Evolutionary conservation across 768 basidiomycete genomes (phyloP), one percentile per base, ranked within the genome.

Genomic region (Suillus occidentalis): DNA sequence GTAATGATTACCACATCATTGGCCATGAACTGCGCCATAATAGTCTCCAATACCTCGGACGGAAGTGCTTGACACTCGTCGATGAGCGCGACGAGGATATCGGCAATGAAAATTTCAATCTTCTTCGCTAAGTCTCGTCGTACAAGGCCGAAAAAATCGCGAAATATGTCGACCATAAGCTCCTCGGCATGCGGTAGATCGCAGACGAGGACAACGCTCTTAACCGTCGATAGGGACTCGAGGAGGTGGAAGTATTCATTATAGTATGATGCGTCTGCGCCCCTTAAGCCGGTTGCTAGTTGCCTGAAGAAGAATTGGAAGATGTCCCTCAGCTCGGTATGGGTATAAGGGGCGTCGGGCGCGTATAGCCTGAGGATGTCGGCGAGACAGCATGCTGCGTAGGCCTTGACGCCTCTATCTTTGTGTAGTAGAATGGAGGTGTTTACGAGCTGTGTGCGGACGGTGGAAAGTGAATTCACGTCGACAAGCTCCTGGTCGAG

Each of bases 231-330:
- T 31, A 99, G 82, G 31, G 90, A 94, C 71, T 99, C 95, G 36
- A 99, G 85, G n/a, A 98, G 85, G 72, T 95, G 94, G 71, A 90
- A 97, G 77, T 97, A 99, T 76, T 98, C 90, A 63, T 89, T 87
- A 74, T 94, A 97, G 72, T 95, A 97, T 0, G 93, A 85, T 0
- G 89, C 84, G 63, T 96, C 92, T 0, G 88, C 79, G 45, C 89
- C 86, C 67, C 89, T 90, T 71, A 95, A 87, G 1, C 89, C 89
- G 1, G 82, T 82, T 3, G 83, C 80, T 63, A 99, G 88, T 75
- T 97, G 97, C 42, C 87, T 82, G 74, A 95, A 89, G 84, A 99
- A 94, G 83, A 99, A 99, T 70, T 95, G 88, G 78, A 99, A 99
- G 74, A 99, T 96, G 76, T 97, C 95, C 81, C 92, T 84, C 42